Percentiles rank a stretch among this genome's conserved stretches.
Conservation (phyloP, 2,329 filamentous ascomycete species). For the Akanthomyces lecanii region DNA sequence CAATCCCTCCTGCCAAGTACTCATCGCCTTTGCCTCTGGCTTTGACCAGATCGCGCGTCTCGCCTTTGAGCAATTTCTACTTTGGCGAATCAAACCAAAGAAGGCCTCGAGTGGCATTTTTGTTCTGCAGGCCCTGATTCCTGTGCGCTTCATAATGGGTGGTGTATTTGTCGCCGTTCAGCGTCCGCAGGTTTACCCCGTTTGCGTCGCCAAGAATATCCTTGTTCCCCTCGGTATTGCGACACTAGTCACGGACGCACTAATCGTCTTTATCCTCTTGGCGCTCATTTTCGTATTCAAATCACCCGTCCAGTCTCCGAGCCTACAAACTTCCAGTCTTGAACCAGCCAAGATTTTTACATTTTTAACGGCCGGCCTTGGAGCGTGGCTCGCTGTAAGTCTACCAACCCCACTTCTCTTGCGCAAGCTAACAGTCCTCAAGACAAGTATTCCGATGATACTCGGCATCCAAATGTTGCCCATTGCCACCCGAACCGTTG, state of each 20-base stretch:
- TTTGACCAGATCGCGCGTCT: slow-evolving; percentile 56
- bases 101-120: slow-evolving; percentile 35
- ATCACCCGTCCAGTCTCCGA: background rate
- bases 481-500: slow-evolving; percentile 43
- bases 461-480: slow-evolving; percentile 42
- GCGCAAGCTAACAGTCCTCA: slow-evolving; percentile 15
- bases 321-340: slow-evolving; percentile 15
- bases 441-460: slow-evolving; percentile 50
- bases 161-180: slow-evolving; percentile 53
- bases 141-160: slow-evolving; percentile 48
- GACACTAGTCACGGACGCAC: slow-evolving; percentile 41
- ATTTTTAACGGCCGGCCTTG: slow-evolving; percentile 39
- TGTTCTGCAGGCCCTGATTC: slow-evolving; percentile 43
- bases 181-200: slow-evolving; percentile 46
- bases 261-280: slow-evolving; percentile 41
- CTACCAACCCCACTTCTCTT: background rate
- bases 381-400: slow-evolving; percentile 53
- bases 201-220: slow-evolving; percentile 48
- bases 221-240: slow-evolving; percentile 42
- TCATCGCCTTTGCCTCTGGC: slow-evolving; percentile 46
- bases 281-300: slow-evolving; percentile 22
- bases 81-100: slow-evolving; percentile 46
- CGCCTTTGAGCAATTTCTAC: slow-evolving; percentile 49
- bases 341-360: slow-evolving; percentile 36
- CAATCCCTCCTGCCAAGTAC: slow-evolving; percentile 43